Base-by-base conservation (phyloP, 805 yeast genomes). In the baker's yeast (Saccharomyces cerevisiae) region DNA sequence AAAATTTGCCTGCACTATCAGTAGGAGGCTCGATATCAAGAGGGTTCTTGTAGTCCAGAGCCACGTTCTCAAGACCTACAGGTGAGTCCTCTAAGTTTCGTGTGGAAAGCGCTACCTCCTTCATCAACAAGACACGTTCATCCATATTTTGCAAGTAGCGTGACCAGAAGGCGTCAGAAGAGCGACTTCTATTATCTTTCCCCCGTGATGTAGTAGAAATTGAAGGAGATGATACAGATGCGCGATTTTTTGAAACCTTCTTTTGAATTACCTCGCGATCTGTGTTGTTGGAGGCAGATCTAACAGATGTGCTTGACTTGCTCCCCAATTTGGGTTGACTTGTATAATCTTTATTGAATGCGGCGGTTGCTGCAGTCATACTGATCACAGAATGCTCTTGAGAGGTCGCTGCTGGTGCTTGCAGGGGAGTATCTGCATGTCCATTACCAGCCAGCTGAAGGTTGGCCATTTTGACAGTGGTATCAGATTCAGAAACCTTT, bases 61-160 rank as follows among this genome's bases (percentile, higher is more conserved):
- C 27, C 13, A 31, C 17, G 13, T 28, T 50, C 28, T 26, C 28
- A 9, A 24, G 4, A 17, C 14, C 41, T 13, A 32, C 41, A 13
- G 17, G 4, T 32, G 17, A 14, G 17, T 14, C 14, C 6, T 14
- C 43, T 8, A 21, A 8, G 43, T 17, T 17, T 8, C 8, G 24
- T n/a, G 11, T 24, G 4, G 43, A 36, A 17, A 36, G 9, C 43
- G 17, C 43, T 5, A 36, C 24, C 10, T 36, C 47, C 43, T 31
- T 81, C 79, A 1, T 86, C 88, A 36, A 76, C 77, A 83, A 54
- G 1, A 85, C 76, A 54, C 89, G 73, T 62, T 86, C 94, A 51
- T 83, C 82, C 0, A 75, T 68, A 61, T 78, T 80, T 24, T 68
- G 71, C 57, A 86, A 69, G 61, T 72, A 82, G 43, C 74, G 72